A percentile compares a stretch with the other conserved stretches of the same genome.
These are phyloP conservation scores for Proliferodiscus dingleyae DNA, from an alignment of 2,329 filamentous ascomycete genomes.

Conservation along the genomic window DNA sequence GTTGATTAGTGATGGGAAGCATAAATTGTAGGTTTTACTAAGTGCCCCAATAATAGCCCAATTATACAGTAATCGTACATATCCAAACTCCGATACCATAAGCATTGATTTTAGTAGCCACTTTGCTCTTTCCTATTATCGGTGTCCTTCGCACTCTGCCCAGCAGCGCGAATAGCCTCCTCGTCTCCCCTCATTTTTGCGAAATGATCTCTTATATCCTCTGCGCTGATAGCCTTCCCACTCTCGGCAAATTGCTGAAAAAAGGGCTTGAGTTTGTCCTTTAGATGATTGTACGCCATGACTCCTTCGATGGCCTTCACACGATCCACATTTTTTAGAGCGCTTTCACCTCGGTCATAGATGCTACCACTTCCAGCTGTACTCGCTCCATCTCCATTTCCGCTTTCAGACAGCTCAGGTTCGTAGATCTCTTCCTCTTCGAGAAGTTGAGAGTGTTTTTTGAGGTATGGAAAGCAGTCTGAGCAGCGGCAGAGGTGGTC, in stretches of 20 bases:
- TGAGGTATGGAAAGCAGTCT: constrained; percentile 70
- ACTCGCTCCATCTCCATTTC: constrained; percentile 48
- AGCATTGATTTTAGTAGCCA: constrained; percentile 30
- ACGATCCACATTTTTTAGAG: constrained; percentile 84
- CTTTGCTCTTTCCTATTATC: constrained; percentile 41
- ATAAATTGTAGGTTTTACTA: too few species aligned
- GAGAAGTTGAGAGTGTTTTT: constrained; percentile 71
- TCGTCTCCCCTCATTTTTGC: constrained; percentile 89
- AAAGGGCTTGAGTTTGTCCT: constrained; percentile 93
- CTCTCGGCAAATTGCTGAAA: constrained; percentile 91
- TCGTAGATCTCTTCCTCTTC: constrained; percentile 95
- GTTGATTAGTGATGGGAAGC: too few species aligned
- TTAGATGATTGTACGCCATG: constrained; percentile 96
- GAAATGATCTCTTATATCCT: constrained; percentile 96
- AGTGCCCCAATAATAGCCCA: too few species aligned
- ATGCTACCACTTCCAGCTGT: constrained; percentile 74
- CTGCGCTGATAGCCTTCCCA: constrained; percentile 80
- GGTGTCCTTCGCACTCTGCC: constrained; percentile 27
- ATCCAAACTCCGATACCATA: neutral
- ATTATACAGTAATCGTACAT: constrained; percentile 15
- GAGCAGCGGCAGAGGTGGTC: constrained; percentile 76
- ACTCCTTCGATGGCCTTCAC: constrained; percentile 92
- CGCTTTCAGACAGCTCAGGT: constrained; percentile 72
- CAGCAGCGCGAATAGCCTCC: constrained; percentile 36
- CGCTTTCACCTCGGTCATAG: constrained; percentile 87